Conservation (phyloP, 345 rosid genomes). For the Populus tremula region DNA sequence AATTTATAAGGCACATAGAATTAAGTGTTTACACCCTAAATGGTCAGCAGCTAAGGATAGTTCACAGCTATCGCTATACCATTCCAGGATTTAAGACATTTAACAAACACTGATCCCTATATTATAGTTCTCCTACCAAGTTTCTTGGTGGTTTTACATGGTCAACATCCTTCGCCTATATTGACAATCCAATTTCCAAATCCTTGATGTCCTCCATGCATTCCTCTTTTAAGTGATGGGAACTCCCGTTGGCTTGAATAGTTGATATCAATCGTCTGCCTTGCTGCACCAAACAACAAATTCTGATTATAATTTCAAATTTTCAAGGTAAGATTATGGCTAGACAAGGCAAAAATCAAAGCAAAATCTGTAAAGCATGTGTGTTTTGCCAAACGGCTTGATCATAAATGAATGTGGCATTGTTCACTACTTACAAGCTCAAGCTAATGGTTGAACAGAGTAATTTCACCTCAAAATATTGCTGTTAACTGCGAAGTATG, state of each 20-base stretch:
- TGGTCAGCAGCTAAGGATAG: not conserved
- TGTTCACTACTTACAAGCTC: not conserved
- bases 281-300: not conserved
- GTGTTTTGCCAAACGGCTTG: not conserved
- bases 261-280: not conserved
- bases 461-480: not conserved
- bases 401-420: not conserved
- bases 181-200: not conserved
- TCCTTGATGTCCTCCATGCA: not conserved
- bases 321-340: not conserved
- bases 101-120: not conserved
- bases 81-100: not conserved
- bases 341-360: not conserved
- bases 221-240: not conserved
- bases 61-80: not conserved
- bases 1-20: not conserved
- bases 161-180: not conserved
- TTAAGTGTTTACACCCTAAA: not conserved
- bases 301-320: no score
- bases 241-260: not conserved
- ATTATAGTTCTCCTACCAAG: not conserved
- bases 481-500: not conserved
- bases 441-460: not conserved
- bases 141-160: not conserved
- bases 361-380: not conserved